Percentiles rank a stretch among this genome's conserved stretches.
phyloP scores from a whole-genome alignment of 2,329 filamentous ascomycete genomes.

The Trichoderma pleuroti region DNA sequence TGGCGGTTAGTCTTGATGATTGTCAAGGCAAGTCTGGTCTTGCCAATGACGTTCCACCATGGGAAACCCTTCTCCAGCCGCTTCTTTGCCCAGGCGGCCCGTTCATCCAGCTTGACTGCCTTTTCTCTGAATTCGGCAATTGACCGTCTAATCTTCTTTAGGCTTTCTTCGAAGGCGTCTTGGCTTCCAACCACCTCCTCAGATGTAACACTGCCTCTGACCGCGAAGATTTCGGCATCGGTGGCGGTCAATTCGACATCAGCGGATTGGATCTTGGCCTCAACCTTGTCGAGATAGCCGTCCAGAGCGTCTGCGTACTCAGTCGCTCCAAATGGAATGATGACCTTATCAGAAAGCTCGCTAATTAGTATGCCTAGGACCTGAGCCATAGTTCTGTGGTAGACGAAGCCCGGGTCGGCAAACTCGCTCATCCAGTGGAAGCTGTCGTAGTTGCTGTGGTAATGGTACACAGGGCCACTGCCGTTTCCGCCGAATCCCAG shows the following conservation, averaged over 20 bases:
- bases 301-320: conserved; percentile 60
- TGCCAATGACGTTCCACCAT: conserved; percentile 75
- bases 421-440: conserved; percentile 85
- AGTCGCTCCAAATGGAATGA: conserved; percentile 61
- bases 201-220: conserved; percentile 28
- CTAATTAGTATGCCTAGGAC: conserved; percentile 60
- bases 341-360: conserved; percentile 56
- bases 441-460: conserved; percentile 89
- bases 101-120: conserved; percentile 45
- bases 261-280: conserved; percentile 43
- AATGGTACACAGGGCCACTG: conserved; percentile 64
- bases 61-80: conserved; percentile 55
- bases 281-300: conserved; percentile 50
- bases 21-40: conserved; percentile 58
- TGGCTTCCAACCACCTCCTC: conserved; percentile 34
- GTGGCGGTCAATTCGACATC: conserved; percentile 22
- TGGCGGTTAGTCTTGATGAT: conserved; percentile 69
- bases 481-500: conserved; percentile 51
- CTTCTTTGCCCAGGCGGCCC: conserved; percentile 40
- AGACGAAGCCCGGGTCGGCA: conserved; percentile 66
- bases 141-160: conserved; percentile 38
- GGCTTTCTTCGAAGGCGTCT: conserved; percentile 38
- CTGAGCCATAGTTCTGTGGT: conserved; percentile 65
- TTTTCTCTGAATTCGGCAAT: conserved; percentile 38
- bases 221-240: conserved; percentile 31